phyloP scores from a whole-genome alignment of 805 yeast genomes.

The Tetrapisispora taiwanensis region DNA sequence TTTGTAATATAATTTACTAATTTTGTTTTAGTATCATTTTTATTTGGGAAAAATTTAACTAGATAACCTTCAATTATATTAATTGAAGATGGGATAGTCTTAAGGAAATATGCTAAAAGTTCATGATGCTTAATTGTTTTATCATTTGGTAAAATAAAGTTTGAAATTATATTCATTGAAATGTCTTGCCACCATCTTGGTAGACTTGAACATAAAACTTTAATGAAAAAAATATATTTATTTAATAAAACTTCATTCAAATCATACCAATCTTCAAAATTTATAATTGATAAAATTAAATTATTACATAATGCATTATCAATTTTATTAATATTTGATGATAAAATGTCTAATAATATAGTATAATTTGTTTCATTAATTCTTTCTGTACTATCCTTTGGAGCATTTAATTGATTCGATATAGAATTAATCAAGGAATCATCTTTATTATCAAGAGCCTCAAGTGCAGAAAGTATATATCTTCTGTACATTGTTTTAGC shows the following conservation, averaged over 20 bases:
- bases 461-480: constrained; percentile 57
- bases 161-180: constrained; percentile 54
- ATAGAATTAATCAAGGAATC: constrained; percentile 46
- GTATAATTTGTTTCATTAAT: constrained; percentile 43
- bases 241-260: constrained; percentile 36
- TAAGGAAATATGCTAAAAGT: constrained; percentile 51
- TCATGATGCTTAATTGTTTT: constrained; percentile 48
- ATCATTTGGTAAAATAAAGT: constrained; percentile 35
- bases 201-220: constrained; percentile 69
- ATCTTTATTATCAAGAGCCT: constrained; percentile 53
- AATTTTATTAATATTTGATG: constrained; percentile 56
- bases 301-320: constrained; percentile 41
- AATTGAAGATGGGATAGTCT: constrained; percentile 73
- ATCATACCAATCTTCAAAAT: constrained; percentile 51
- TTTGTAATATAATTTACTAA: constrained; percentile 58
- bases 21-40: constrained; percentile 45
- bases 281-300: constrained; percentile 53
- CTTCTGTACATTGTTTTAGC: constrained; percentile 31
- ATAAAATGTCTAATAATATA: constrained; percentile 46
- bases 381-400: constrained; percentile 43
- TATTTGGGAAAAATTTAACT: constrained; percentile 66
- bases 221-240: constrained; percentile 59
- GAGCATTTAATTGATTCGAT: constrained; percentile 48
- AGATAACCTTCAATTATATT: constrained; percentile 51
- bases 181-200: constrained; percentile 90